These are phyloP conservation scores for Mrakia gelida DNA, from an alignment of 768 basidiomycete species.

Conservation along the genomic window DNA sequence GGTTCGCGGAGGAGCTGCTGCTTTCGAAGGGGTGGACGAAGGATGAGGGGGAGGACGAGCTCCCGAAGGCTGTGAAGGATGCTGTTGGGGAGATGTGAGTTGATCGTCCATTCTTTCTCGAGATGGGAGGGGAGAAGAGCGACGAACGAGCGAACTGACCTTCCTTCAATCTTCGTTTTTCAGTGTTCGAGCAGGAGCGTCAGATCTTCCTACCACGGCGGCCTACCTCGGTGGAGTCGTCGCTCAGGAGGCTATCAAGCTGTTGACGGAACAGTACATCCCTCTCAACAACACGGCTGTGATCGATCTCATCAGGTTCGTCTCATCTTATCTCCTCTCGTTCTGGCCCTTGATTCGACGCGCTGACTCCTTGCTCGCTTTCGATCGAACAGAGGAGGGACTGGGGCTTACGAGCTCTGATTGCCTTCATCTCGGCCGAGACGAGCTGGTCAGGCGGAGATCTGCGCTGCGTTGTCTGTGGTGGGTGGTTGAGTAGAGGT, in stretches of 20 bases:
- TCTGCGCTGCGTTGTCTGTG: too few species aligned
- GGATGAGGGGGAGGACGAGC: slow-evolving; percentile 25
- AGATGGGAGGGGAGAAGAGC: too few species aligned
- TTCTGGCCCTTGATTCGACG: not conserved
- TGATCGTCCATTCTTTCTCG: too few species aligned
- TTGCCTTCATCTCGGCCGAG: too few species aligned
- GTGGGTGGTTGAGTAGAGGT: too few species aligned
- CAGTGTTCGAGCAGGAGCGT: slow-evolving; percentile 72
- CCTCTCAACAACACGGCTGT: slow-evolving; percentile 81
- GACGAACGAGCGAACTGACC: not conserved
- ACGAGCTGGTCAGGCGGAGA: too few species aligned
- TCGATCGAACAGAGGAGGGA: not conserved
- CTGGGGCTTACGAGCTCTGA: slow-evolving; percentile 20
- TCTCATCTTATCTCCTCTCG: not conserved
- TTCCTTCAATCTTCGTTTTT: not conserved
- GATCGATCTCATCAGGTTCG: slow-evolving; percentile 59
- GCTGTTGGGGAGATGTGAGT: slow-evolving; percentile 42
- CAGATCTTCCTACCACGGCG: slow-evolving; percentile 87
- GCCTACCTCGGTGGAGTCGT: slow-evolving; percentile 90
- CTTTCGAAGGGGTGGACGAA: slow-evolving; percentile 13
- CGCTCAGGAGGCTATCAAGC: slow-evolving; percentile 94
- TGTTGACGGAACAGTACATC: slow-evolving; percentile 92
- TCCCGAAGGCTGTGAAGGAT: slow-evolving; percentile 45
- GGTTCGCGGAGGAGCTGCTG: slow-evolving; percentile 9
- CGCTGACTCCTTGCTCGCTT: not conserved